Evolutionary conservation across 495 filamentous ascomycete species (phyloP).

Genomic region (Aspergillus haitiensis): DNA sequence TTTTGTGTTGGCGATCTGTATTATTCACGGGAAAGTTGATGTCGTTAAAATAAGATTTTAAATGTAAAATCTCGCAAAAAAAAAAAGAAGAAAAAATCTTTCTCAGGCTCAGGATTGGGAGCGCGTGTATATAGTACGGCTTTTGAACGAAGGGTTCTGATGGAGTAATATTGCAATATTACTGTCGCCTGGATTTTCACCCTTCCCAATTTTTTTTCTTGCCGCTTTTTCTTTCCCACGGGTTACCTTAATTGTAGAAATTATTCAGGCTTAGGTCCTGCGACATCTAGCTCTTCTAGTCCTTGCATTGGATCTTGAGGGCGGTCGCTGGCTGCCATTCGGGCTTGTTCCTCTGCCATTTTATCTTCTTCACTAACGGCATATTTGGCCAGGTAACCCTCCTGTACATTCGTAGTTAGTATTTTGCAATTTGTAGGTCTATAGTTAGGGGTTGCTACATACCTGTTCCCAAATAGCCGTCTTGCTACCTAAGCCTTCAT

Average conservation of each 20-base stretch:
- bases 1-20: conserved; percentile 36
- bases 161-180: conserved; percentile 36
- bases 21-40: conserved; percentile 35
- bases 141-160: conserved; percentile 34
- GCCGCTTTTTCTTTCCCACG: conserved; percentile 13
- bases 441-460: conserved; percentile 26
- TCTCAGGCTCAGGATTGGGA: conserved; percentile 32
- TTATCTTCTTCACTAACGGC: conserved; percentile 87
- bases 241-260: conserved; percentile 14
- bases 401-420: conserved; percentile 55
- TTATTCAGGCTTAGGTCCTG: conserved; percentile 83
- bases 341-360: conserved; percentile 59
- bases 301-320: conserved; percentile 93
- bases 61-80: conserved; percentile 22
- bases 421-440: conserved; percentile 1
- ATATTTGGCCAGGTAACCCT: conserved; percentile 89
- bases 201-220: conserved; percentile 20
- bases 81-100: neutral
- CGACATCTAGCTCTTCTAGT: conserved; percentile 87
- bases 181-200: conserved; percentile 32
- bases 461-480: conserved; percentile 99
- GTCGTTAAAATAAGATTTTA: conserved; percentile 23
- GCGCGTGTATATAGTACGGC: conserved; percentile 45
- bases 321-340: conserved; percentile 47
- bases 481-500: conserved; percentile 84